These are phyloP conservation scores for Penicillium carneum DNA, from an alignment of 2,329 filamentous ascomycete genomes.

Conservation along the genomic window DNA sequence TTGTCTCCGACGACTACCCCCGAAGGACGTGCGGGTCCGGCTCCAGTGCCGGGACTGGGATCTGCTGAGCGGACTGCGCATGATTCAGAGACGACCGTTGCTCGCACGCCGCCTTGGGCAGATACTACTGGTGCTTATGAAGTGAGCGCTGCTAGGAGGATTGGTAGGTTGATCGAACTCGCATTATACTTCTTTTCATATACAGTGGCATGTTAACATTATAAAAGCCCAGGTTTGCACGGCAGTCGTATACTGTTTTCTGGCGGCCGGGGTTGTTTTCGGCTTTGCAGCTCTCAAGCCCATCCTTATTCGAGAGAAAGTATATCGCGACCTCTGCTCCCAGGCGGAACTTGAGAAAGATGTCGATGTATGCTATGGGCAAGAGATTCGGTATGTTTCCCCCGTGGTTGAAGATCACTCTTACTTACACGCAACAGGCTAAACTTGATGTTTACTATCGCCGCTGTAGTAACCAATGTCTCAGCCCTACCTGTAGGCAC, in stretches of 20 bases:
- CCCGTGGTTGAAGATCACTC: neutral
- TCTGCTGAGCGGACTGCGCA: slow-evolving; percentile 25
- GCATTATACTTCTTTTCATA: neutral
- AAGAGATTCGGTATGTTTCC: slow-evolving; percentile 58
- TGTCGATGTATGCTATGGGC: slow-evolving; percentile 62
- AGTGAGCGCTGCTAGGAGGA: slow-evolving; percentile 60
- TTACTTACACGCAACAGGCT: slow-evolving; percentile 54
- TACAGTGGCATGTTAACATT: neutral
- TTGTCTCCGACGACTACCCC: slow-evolving; percentile 34
- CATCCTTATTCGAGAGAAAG: slow-evolving; percentile 75
- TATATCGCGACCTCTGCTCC: slow-evolving; percentile 72
- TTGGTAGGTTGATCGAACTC: slow-evolving; percentile 52
- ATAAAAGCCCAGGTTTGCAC: slow-evolving; percentile 70
- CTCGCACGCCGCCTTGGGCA: slow-evolving; percentile 18
- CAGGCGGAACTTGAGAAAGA: slow-evolving; percentile 56
- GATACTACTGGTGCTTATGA: slow-evolving; percentile 59
- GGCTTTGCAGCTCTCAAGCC: slow-evolving; percentile 86
- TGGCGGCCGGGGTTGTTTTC: slow-evolving; percentile 81
- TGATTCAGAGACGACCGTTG: neutral
- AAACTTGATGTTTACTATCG: slow-evolving; percentile 91
- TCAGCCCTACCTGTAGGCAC: slow-evolving; percentile 84
- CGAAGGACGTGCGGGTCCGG: slow-evolving; percentile 27
- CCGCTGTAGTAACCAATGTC: slow-evolving; percentile 86
- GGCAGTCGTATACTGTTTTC: slow-evolving; percentile 75
- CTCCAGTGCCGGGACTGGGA: slow-evolving; percentile 2